Evolutionary conservation across 352 stramenopile genomes (phyloP).

Genomic region (Globisporangium parvum): DNA sequence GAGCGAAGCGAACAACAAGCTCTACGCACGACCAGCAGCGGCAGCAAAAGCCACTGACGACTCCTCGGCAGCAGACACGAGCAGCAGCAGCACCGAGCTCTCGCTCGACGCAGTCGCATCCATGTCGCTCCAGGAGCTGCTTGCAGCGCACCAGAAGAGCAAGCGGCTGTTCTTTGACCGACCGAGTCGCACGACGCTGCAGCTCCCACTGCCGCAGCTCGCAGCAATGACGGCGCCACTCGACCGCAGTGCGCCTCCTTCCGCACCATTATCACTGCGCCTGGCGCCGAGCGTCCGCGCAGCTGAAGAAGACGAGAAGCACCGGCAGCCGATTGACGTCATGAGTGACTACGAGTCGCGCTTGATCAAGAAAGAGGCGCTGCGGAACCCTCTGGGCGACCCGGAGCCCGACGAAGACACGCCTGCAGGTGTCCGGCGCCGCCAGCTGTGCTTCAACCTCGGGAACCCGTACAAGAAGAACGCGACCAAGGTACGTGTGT

Average conservation of each 20-base stretch:
- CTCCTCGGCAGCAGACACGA: constrained; percentile 19
- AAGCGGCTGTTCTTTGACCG: constrained; percentile 52
- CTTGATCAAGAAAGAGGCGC: constrained; percentile 82
- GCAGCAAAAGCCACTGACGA: constrained; percentile 8
- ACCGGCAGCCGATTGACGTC: constrained; percentile 77
- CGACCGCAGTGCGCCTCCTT: not conserved
- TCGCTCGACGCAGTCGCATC: constrained; percentile 50
- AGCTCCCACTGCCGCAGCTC: constrained; percentile 28
- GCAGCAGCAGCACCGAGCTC: constrained; percentile 23
- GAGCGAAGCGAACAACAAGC: constrained; percentile 76
- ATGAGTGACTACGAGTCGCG: constrained; percentile 88
- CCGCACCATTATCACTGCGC: constrained; percentile 22
- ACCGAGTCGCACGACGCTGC: constrained; percentile 28
- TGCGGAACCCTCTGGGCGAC: constrained; percentile 79
- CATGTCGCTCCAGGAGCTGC: constrained; percentile 63
- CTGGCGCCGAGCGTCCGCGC: constrained; percentile 53
- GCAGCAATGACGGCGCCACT: constrained; percentile 10
- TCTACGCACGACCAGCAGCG: constrained; percentile 34
- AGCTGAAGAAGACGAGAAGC: constrained; percentile 75
- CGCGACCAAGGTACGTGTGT: constrained; percentile 52
- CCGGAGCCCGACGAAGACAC: constrained; percentile 84
- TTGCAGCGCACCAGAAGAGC: constrained; percentile 39
- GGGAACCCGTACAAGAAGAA: constrained; percentile 89
- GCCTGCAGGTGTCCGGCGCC: constrained; percentile 52
- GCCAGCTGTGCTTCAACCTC: constrained; percentile 82